Evolutionary conservation across 176 grass and related monocot genomes (phyloP), one percentile per base, ranked within the genome.

Genomic region (Carex myosuroides): DNA sequence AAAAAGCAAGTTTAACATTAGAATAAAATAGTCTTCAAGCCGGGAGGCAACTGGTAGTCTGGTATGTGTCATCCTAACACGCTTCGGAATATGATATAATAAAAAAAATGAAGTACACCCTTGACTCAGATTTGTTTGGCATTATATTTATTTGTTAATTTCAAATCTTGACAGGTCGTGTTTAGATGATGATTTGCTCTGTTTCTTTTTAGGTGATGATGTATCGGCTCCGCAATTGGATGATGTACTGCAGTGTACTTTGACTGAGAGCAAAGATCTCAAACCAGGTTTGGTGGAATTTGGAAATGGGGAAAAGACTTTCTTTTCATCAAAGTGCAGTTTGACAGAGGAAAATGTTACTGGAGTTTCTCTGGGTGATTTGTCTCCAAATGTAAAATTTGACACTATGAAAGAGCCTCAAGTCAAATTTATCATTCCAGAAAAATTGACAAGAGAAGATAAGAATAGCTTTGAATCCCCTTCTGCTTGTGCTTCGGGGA

Each of bases 301-400:
- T 70, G 66, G 16, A 39, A 41, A 30, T 70, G 33, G 66, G 13
- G 41, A 70, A 41, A 39, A 4, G 6, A n/a, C 26, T 70, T 39
- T 35, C 33, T 70, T 35, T 70, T 8, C 13, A 18, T 41, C 66
- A n/a, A 35, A 32, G 6, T 42, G 66, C 66, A 70, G 32, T n/a
- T 70, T 78, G 24, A 9, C n/a, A 78, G 73, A 78, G 73, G 46
- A 78, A 54, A 35, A 60, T 80, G 37, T 60, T 61, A n/a, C 33
- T 61, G 16, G 14, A 70, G 16, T 41, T 70, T 9, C 33, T 70
- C 2, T 18, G 66, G 66, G 5, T 42, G 66, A 17, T 70, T 70
- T 3, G 6, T 70, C 16, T 18, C 66, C 32, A 70, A 18, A 42
- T n/a, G 66, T 70, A 70, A 35, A 16, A 67, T 30, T 30, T 70